A percentile compares a stretch with the other conserved stretches of the same genome.
Evolutionary conservation across 2,329 filamentous ascomycete genomes (phyloP).

Genomic region (Colletotrichum shisoi): DNA sequence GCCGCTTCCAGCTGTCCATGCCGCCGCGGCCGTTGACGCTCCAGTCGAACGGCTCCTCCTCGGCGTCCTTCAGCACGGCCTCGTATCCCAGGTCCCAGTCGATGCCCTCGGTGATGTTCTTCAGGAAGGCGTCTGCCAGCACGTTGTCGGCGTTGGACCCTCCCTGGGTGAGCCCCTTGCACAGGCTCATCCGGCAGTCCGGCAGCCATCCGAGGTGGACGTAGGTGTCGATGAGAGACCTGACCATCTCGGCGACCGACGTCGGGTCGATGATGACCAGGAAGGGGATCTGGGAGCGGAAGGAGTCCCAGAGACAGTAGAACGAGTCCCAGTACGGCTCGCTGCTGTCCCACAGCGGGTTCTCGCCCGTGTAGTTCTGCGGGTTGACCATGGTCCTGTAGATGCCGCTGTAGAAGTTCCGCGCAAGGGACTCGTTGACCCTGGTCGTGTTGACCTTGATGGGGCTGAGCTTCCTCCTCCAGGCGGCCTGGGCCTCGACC

Average conservation of each 20-base stretch:
- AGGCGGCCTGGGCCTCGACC: constrained; percentile 62
- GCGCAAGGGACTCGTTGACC: constrained; percentile 63
- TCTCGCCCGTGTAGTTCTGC: constrained; percentile 78
- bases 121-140: constrained; percentile 72
- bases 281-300: constrained; percentile 73
- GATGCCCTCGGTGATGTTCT: constrained; percentile 68
- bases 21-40: constrained; percentile 74
- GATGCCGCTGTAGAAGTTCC: constrained; percentile 75
- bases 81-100: constrained; percentile 74
- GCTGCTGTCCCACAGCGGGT: constrained; percentile 69
- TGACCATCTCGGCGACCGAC: constrained; percentile 71
- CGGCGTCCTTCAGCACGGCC: constrained; percentile 76
- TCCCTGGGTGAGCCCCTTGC: constrained; percentile 76
- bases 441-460: constrained; percentile 63
- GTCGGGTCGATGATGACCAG: constrained; percentile 72
- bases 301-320: constrained; percentile 80
- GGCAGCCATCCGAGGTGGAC: constrained; percentile 74
- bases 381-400: constrained; percentile 77
- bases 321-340: constrained; percentile 80
- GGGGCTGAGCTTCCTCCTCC: constrained; percentile 68
- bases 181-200: constrained; percentile 79
- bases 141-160: constrained; percentile 78
- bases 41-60: constrained; percentile 75
- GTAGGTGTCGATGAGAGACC: constrained; percentile 76
- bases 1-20: constrained; percentile 72